Percentiles rank a stretch among this genome's conserved stretches.
Evolutionary conservation across 1,139 yeast genomes (phyloP).

Genomic region (Yamadazyma sp.): DNA sequence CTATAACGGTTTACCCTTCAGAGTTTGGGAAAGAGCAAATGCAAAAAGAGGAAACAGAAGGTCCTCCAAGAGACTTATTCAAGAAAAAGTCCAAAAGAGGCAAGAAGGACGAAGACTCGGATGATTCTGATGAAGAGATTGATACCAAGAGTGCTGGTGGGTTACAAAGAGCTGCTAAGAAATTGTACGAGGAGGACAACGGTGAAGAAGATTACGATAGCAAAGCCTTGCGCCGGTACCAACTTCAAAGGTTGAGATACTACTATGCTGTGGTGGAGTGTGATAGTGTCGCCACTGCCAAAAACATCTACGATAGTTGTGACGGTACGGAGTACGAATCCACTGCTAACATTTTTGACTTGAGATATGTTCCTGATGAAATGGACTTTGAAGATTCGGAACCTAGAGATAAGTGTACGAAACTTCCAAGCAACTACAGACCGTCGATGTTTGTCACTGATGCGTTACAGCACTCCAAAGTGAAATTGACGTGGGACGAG

Average conservation of each 20-base stretch:
- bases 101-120: slow-evolving; percentile 32
- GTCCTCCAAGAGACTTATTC: slow-evolving; percentile 89
- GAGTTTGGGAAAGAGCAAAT: slow-evolving; percentile 92
- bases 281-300: slow-evolving; percentile 72
- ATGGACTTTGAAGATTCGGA: slow-evolving; percentile 77
- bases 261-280: slow-evolving; percentile 92
- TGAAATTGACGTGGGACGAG: slow-evolving; percentile 95
- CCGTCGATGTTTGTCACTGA: slow-evolving; percentile 89
- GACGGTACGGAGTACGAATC: slow-evolving; percentile 97
- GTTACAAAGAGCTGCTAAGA: slow-evolving; percentile 57
- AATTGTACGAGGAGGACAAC: slow-evolving; percentile 68
- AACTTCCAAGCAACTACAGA: slow-evolving; percentile 73
- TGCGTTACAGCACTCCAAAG: slow-evolving; percentile 91
- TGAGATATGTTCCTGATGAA: slow-evolving; percentile 89
- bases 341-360: slow-evolving; percentile 90
- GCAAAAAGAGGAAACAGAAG: slow-evolving; percentile 86
- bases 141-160: slow-evolving; percentile 43
- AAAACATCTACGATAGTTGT: slow-evolving; percentile 75
- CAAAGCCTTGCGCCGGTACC: slow-evolving; percentile 72
- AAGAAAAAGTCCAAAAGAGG: slow-evolving; percentile 31
- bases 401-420: slow-evolving; percentile 69
- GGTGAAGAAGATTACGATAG: slow-evolving; percentile 74
- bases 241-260: slow-evolving; percentile 82
- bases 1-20: slow-evolving; percentile 83
- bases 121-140: slow-evolving; percentile 45